Evolutionary conservation across 2,329 filamentous ascomycete species (phyloP).

Genomic region (Thelonectria rubi): DNA sequence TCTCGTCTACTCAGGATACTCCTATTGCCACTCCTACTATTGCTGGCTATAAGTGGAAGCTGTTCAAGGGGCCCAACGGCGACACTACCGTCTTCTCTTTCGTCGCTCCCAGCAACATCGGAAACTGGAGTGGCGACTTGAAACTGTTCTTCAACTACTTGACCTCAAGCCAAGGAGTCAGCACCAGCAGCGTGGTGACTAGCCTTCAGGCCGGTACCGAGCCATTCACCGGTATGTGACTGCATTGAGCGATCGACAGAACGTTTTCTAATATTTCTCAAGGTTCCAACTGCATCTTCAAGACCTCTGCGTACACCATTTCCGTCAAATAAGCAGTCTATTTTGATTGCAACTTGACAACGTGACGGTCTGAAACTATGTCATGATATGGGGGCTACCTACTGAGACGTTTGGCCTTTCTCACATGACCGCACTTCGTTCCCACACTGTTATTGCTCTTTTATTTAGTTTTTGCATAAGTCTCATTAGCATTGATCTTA

Average conservation of each 20-base stretch:
- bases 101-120: slow-evolving; percentile 51
- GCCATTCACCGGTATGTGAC: slow-evolving; percentile 56
- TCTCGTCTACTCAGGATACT: slow-evolving; percentile 39
- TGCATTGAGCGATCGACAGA: no score
- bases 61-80: slow-evolving; percentile 67
- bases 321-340: slow-evolving; percentile 12
- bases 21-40: slow-evolving; percentile 56
- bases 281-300: slow-evolving; percentile 20
- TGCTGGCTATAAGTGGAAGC: slow-evolving; percentile 61
- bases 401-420: no score
- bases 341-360: no score
- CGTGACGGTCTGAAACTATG: no score
- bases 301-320: slow-evolving; percentile 14
- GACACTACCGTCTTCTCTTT: slow-evolving; percentile 67
- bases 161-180: slow-evolving; percentile 52
- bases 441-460: no score
- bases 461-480: no score
- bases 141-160: slow-evolving; percentile 66
- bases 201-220: slow-evolving; percentile 56
- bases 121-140: slow-evolving; percentile 64
- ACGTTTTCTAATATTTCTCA: background rate
- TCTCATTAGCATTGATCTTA: no score
- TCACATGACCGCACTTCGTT: no score
- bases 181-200: slow-evolving; percentile 28
- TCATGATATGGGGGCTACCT: no score